Conservation (phyloP, 2,329 filamentous ascomycete species). For the Aureobasidium pullulans region DNA sequence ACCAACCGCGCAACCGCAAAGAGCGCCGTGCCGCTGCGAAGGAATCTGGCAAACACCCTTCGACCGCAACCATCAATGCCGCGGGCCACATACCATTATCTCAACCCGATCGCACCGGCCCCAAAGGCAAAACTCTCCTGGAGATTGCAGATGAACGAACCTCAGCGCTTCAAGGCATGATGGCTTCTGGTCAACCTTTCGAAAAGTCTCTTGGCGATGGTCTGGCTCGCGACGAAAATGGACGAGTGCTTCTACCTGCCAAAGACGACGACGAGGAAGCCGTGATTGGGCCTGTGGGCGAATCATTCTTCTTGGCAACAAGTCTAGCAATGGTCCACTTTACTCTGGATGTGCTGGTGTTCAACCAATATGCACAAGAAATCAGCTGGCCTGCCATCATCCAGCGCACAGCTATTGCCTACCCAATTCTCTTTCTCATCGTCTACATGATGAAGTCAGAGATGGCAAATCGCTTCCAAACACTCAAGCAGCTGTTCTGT, state of each 20-base stretch:
- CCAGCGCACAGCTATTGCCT: slow-evolving; percentile 40
- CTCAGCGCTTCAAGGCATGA: slow-evolving; percentile 21
- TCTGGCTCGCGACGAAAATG: slow-evolving; percentile 24
- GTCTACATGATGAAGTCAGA: slow-evolving; percentile 38
- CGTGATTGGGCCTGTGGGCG: slow-evolving; percentile 38
- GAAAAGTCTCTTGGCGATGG: slow-evolving; percentile 33
- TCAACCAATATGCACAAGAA: slow-evolving; percentile 63
- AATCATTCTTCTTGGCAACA: slow-evolving; percentile 43
- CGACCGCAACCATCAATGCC: slow-evolving; percentile 33
- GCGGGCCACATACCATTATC: slow-evolving; percentile 52
- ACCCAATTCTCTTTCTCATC: slow-evolving; percentile 38
- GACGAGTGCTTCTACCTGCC: slow-evolving; percentile 25
- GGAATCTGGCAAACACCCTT: slow-evolving; percentile 28
- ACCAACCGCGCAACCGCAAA: slow-evolving; percentile 35
- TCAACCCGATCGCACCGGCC: slow-evolving; percentile 62
- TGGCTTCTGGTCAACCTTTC: slow-evolving; percentile 45
- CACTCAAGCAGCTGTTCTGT: slow-evolving; percentile 50
- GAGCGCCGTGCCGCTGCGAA: slow-evolving; percentile 35
- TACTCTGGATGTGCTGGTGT: slow-evolving; percentile 70
- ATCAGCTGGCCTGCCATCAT: slow-evolving; percentile 53
- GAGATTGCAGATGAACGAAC: slow-evolving; percentile 60
- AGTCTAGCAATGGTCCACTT: slow-evolving; percentile 67
- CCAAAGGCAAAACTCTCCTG: slow-evolving; percentile 61
- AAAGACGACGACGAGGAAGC: slow-evolving; percentile 31
- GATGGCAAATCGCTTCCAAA: slow-evolving; percentile 36